Percentiles rank a stretch among this genome's conserved stretches.
These are phyloP conservation scores for Mycena kentingensis DNA, from an alignment of 768 basidiomycete species.

Conservation along the genomic window DNA sequence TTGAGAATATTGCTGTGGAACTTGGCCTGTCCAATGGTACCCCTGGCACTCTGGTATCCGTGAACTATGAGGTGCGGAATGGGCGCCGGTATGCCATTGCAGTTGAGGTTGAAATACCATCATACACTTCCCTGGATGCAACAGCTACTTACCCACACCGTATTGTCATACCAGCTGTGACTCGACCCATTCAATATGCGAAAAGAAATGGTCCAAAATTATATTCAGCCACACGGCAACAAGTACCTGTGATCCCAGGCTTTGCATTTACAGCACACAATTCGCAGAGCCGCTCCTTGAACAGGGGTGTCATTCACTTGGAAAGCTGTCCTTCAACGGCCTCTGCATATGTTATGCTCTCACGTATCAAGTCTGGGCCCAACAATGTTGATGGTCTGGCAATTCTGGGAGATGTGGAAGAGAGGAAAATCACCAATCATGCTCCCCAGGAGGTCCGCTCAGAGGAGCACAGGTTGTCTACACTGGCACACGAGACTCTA, in stretches of 20 bases:
- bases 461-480: neutral
- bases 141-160: conserved; percentile 4
- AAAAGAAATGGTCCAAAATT: neutral
- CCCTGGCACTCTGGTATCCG: conserved; percentile 8
- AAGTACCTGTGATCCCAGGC: conserved; percentile 17
- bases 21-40: conserved; percentile 21
- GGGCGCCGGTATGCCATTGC: conserved; percentile 18
- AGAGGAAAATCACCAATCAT: neutral
- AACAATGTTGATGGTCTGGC: conserved; percentile 1
- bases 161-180: neutral
- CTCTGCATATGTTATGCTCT: conserved; percentile 21
- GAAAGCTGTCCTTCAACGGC: conserved; percentile 13
- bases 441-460: neutral
- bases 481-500: neutral
- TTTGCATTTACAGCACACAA: conserved; percentile 20
- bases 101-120: conserved; percentile 14
- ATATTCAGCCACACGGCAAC: conserved; percentile 3
- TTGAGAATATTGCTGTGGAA: conserved; percentile 22
- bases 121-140: conserved; percentile 4
- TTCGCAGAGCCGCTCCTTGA: conserved; percentile 17
- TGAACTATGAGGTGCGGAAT: conserved; percentile 6
- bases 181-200: no score
- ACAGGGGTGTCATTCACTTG: conserved; percentile 13
- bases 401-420: neutral
- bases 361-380: conserved; percentile 13